Conservation (phyloP, 1,284 basidiomycete species). For the Pulveroboletus sp. region DNA sequence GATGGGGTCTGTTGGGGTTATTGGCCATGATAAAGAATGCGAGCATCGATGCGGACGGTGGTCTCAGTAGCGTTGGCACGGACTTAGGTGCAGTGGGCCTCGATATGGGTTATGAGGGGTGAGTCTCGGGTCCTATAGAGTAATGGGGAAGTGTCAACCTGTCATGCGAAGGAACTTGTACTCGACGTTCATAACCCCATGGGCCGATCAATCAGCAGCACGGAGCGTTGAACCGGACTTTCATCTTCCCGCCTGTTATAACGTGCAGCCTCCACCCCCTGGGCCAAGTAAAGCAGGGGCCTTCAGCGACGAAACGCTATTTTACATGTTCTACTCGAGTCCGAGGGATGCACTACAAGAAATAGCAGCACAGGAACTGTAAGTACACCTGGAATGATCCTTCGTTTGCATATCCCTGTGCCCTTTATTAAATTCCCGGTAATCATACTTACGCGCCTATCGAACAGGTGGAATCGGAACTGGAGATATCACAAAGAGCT, state of each 20-base stretch:
- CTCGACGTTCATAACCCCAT: slow-evolving; percentile 95
- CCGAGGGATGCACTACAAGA: slow-evolving; percentile 94
- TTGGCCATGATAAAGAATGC: slow-evolving; percentile 91
- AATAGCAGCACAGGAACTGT: slow-evolving; percentile 94
- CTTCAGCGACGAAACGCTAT: slow-evolving; percentile 96
- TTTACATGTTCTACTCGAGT: slow-evolving; percentile 98
- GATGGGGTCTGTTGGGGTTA: slow-evolving; percentile 91
- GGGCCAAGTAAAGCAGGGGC: slow-evolving; percentile 85
- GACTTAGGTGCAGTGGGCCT: slow-evolving; percentile 93
- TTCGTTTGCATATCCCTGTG: slow-evolving; percentile 2
- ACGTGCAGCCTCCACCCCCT: slow-evolving; percentile 88
- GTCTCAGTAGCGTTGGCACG: slow-evolving; percentile 85
- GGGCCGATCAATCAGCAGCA: slow-evolving; percentile 87
- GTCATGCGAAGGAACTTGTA: slow-evolving; percentile 66
- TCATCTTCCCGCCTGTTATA: slow-evolving; percentile 91
- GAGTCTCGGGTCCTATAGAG: slow-evolving; percentile 40
- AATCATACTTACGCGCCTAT: slow-evolving; percentile 9
- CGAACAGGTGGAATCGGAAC: slow-evolving; percentile 84
- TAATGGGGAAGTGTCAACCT: slow-evolving; percentile 25
- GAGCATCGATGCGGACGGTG: slow-evolving; percentile 76
- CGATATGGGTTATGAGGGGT: slow-evolving; percentile 86
- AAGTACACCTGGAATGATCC: slow-evolving; percentile 38
- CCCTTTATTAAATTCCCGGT: background rate
- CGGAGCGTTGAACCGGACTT: slow-evolving; percentile 89
- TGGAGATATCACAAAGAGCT: slow-evolving; percentile 98